Percentiles rank a stretch among this genome's conserved stretches.
phyloP scores from a whole-genome alignment of 2,329 filamentous ascomycete genomes.

The Epichloe gansuensis region DNA sequence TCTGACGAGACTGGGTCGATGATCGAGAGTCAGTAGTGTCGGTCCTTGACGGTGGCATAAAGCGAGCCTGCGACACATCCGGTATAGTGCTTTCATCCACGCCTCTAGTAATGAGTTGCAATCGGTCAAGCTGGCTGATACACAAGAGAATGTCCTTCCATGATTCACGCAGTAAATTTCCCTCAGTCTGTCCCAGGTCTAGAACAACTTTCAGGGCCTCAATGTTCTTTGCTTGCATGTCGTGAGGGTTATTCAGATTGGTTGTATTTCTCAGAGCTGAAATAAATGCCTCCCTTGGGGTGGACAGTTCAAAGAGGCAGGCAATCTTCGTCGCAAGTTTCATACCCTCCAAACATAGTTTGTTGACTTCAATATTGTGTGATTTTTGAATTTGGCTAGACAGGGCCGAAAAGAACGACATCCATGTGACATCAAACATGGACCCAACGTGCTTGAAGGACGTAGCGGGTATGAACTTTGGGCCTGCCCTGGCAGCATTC shows the following conservation, averaged over 20 bases:
- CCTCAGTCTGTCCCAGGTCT: slow-evolving; percentile 85
- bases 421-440: slow-evolving; percentile 99
- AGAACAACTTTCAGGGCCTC: slow-evolving; percentile 86
- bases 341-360: slow-evolving; percentile 87
- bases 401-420: slow-evolving; percentile 93
- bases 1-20: slow-evolving; percentile 48
- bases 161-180: slow-evolving; percentile 75
- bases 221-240: slow-evolving; percentile 92
- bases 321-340: slow-evolving; percentile 87
- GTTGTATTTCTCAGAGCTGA: slow-evolving; percentile 87
- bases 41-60: slow-evolving; percentile 47
- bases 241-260: slow-evolving; percentile 87
- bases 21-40: slow-evolving; percentile 48
- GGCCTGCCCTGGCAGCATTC: slow-evolving; percentile 55
- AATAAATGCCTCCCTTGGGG: slow-evolving; percentile 90
- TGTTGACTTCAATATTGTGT: slow-evolving; percentile 85
- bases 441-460: slow-evolving; percentile 91
- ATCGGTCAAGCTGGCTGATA: slow-evolving; percentile 86
- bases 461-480: slow-evolving; percentile 81
- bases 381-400: slow-evolving; percentile 90
- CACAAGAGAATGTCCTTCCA: slow-evolving; percentile 95
- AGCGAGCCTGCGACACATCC: slow-evolving; percentile 76
- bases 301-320: slow-evolving; percentile 84
- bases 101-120: slow-evolving; percentile 89
- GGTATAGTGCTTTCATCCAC: slow-evolving; percentile 88